Evolutionary conservation across 495 filamentous ascomycete species (phyloP).

Genomic region (Xanthoparmelia taractica): DNA sequence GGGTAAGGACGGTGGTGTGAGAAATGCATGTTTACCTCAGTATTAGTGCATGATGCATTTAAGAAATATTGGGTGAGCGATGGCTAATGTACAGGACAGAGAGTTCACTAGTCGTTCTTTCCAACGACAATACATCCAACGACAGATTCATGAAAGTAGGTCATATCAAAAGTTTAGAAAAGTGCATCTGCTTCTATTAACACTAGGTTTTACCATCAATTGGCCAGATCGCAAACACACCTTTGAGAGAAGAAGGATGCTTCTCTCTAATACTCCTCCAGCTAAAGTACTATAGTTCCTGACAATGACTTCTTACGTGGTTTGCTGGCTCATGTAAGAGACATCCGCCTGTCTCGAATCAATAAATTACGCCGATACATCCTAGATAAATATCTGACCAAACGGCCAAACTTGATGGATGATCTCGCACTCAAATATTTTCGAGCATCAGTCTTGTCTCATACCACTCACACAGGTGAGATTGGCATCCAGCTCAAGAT

Average conservation of each 20-base stretch:
- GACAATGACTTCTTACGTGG: too few relatives aligned
- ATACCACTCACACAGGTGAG: slow-evolving; percentile 30
- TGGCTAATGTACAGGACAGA: neutral
- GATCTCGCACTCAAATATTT: slow-evolving; percentile 51
- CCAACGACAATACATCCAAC: neutral
- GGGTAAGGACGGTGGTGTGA: neutral
- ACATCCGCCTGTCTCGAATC: slow-evolving; percentile 33
- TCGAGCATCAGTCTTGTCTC: slow-evolving; percentile 45
- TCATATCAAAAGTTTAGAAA: neutral
- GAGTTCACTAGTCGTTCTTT: neutral
- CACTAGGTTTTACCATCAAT: neutral
- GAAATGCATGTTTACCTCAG: too few relatives aligned
- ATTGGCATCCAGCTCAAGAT: slow-evolving; percentile 52
- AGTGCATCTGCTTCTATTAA: neutral
- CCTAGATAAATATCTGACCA: slow-evolving; percentile 30
- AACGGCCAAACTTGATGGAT: slow-evolving; percentile 1
- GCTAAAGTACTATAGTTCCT: neutral
- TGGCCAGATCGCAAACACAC: neutral
- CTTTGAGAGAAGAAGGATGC: neutral
- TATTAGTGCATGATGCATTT: neutral
- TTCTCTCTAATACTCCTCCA: neutral
- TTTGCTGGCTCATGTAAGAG: neutral
- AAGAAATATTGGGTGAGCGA: neutral
- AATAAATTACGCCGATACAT: slow-evolving; percentile 47
- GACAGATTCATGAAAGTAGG: neutral